Base-by-base conservation (phyloP, 176 grass and related monocot genomes). In the Cenchrus purpureus region DNA sequence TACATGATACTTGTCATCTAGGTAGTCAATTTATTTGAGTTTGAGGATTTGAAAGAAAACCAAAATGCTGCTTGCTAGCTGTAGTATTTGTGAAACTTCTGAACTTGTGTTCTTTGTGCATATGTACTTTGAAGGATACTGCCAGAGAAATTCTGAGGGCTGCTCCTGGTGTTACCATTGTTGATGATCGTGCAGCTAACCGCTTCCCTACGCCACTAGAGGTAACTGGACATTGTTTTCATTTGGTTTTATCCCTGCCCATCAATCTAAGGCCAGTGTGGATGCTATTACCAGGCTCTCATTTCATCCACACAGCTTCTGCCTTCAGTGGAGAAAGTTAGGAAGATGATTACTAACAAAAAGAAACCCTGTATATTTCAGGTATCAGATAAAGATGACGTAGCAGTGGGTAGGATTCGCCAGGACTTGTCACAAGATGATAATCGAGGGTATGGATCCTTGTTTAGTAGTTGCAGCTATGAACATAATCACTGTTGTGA, bases 371-470 rank as follows among this genome's bases (percentile, higher is more conserved):
- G 22, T 42, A 7, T 29, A 69, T 78, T 92, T 63, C 90, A 99
- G 97, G 97, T 96, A 68, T 99, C 97, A 14, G 79, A 94, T 71
- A 99, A 99, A 88, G 90, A 99, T 79, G 91, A 96, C 2, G 97
- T 99, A 58, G 94, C 93, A 20, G 93, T 96, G 12, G 97, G 97
- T 76, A 95, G 97, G 53, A 99, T 99, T 46, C 93, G 93, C 22
- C 97, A 89, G 76, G 94, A 99, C 71, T 83, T 96, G 34, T 99
- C 93, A 29, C 84, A 81, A 89, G 97, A 96, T 80, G 88, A 86
- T 88, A 96, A 94, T 78, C 76, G 79, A 87, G 97, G 97, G 97
- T 99, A 96, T 77, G 37, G 22, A 51, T 59, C 50, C 15, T 82
- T 82, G 56, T 71, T 71, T 53, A 49, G 13, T 2, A 20, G 20